phyloP scores from a whole-genome alignment of 345 rosid genomes.

The Physaria fendleri region DNA sequence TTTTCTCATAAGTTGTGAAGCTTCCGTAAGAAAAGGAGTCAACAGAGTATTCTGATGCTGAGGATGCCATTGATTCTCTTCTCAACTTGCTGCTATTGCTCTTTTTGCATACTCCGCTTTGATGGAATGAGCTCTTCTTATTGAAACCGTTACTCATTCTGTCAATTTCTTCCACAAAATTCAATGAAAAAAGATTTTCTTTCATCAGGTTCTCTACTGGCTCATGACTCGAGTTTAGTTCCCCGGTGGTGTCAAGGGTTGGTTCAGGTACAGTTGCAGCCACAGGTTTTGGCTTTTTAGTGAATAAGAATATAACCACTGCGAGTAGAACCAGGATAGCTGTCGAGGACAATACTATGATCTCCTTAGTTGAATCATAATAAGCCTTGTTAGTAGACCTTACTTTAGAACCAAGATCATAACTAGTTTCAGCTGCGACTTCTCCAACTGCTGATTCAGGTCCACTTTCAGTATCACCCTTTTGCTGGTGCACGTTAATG shows the following conservation, averaged over 20 bases:
- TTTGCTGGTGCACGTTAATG: not conserved
- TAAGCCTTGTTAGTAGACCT: not conserved
- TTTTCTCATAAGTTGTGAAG: constrained; percentile 69
- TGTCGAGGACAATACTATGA: constrained; percentile 26
- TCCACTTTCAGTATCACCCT: constrained; percentile 1
- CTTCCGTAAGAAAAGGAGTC: constrained; percentile 62
- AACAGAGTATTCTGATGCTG: constrained; percentile 58
- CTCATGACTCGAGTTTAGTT: not conserved
- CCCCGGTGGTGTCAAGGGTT: not conserved
- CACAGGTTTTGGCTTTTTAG: constrained; percentile 24
- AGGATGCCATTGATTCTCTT: constrained; percentile 56
- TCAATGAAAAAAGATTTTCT: constrained; percentile 28
- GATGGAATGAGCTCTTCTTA: constrained; percentile 31
- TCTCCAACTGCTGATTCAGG: not conserved
- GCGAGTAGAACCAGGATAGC: constrained; percentile 33
- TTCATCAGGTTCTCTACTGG: not conserved
- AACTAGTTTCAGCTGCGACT: not conserved
- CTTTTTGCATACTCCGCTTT: constrained; percentile 19
- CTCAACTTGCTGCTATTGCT: constrained; percentile 35
- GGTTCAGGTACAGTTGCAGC: not conserved
- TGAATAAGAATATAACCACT: constrained; percentile 23
- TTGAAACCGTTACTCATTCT: constrained; percentile 44
- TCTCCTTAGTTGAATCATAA: not conserved
- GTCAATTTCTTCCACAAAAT: constrained; percentile 32
- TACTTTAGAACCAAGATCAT: constrained; percentile 11